Base-by-base conservation (phyloP, 495 filamentous ascomycete species). In the Penicillium simplicissimum region DNA sequence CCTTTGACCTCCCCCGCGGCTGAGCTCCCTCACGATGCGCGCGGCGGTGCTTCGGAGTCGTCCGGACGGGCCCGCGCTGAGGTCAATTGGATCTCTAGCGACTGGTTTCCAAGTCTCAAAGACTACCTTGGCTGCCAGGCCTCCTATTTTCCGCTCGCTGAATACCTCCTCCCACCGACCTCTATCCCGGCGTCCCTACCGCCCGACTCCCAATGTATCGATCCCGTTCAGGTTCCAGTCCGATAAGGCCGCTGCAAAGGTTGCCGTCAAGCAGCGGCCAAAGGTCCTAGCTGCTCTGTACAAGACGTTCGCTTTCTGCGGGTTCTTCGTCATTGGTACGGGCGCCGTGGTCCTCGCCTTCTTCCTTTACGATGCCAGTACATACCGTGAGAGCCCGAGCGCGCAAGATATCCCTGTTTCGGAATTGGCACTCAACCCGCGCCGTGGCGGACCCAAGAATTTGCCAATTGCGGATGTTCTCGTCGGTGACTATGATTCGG, bases 281-380 rank as follows among this genome's bases (percentile, higher is more conserved):
- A 54, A 58, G 4, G n/a, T 64, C 34, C 19, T 62, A 7, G 66
- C 55, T 28, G 60, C 59, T 62, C 17, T 79, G 11, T 79, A 82
- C 57, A 81, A 82, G 59, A 69, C 74, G 1, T 82, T 87, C 57
- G 76, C 82, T 25, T 84, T 79, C 64, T 77, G 81, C 19, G 89
- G 89, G 17, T 78, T 87, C 57, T 81, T 89, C 59, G 78, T 86
- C 33, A 54, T 87, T 33, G 75, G 82, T 42, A 71, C 76, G 51
- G 79, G 84, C 37, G 76, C 74, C 11, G 62, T 84, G 3, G 82
- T 98, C 3, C 69, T 91, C 31, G 90, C 82, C 13, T 96, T 99
- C 81, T 98, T 99, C 77, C 66, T 95, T 66, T 99, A 97, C 75
- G 96, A 99, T 81, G 88, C 92, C 15, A 90, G 86, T 49, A 98